phyloP scores from a whole-genome alignment of 805 yeast genomes.

The Metschnikowia hibisci region DNA sequence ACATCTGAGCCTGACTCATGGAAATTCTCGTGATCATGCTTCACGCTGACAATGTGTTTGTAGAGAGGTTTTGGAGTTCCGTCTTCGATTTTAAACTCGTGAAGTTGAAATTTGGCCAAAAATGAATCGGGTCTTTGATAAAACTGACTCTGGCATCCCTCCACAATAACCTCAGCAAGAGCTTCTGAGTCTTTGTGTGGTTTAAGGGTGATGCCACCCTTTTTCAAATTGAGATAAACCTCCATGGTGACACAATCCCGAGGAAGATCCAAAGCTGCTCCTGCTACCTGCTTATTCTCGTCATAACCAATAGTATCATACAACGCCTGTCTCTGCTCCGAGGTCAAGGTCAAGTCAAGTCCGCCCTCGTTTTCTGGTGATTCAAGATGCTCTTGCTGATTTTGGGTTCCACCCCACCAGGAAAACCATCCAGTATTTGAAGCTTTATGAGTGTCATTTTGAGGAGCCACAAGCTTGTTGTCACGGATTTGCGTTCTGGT shows the following conservation, averaged over 20 bases:
- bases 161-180: constrained; percentile 76
- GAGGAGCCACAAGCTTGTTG: constrained; percentile 37
- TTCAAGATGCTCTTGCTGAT: constrained; percentile 21
- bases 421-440: constrained; percentile 50
- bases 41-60: constrained; percentile 83
- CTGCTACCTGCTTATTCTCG: constrained; percentile 48
- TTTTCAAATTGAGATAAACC: constrained; percentile 61
- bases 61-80: constrained; percentile 77
- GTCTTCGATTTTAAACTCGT: constrained; percentile 83
- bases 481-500: constrained; percentile 65
- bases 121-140: constrained; percentile 78
- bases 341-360: constrained; percentile 49
- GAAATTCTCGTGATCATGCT: constrained; percentile 48
- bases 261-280: constrained; percentile 60
- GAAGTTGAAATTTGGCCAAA: constrained; percentile 64
- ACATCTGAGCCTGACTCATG: constrained; percentile 20
- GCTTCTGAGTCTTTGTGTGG: constrained; percentile 39
- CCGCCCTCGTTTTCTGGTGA: constrained; percentile 28
- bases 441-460: constrained; percentile 13
- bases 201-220: constrained; percentile 69
- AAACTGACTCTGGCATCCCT: constrained; percentile 72
- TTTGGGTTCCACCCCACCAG: constrained; percentile 54
- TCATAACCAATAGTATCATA: constrained; percentile 93
- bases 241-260: constrained; percentile 68
- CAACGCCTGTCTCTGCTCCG: constrained; percentile 83